Percentiles rank a stretch among this genome's conserved stretches.
These are phyloP conservation scores for Endotrypanum monterogeii DNA, from an alignment of 208 protist species.

Conservation along the genomic window DNA sequence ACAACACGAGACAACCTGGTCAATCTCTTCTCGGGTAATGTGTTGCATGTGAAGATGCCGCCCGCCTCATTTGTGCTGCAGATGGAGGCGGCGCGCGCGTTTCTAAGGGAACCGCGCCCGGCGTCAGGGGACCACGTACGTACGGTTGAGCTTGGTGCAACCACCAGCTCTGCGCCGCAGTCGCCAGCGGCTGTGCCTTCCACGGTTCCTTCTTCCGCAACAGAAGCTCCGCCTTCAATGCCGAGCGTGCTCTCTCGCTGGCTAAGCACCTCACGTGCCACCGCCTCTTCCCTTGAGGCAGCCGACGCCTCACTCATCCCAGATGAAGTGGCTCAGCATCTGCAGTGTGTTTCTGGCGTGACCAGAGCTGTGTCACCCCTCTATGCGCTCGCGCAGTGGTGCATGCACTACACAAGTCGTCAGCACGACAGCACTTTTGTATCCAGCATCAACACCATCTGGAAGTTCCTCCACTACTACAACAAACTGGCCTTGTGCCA, in stretches of 20 bases:
- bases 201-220: not conserved
- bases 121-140: not conserved
- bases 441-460: slow-evolving; percentile 79
- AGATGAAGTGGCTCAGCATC: slow-evolving; percentile 14
- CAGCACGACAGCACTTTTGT: slow-evolving; percentile 86
- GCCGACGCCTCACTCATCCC: not conserved
- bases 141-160: not conserved
- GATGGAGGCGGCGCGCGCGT: slow-evolving; percentile 36
- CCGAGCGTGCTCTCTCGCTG: not conserved
- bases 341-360: slow-evolving; percentile 1
- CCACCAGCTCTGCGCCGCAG: not conserved
- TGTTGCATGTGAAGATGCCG: slow-evolving; percentile 83
- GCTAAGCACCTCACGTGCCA: not conserved
- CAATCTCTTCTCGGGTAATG: slow-evolving; percentile 63
- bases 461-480: slow-evolving; percentile 73
- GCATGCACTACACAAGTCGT: slow-evolving; percentile 42
- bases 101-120: not conserved
- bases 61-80: slow-evolving; percentile 59
- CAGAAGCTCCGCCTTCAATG: not conserved
- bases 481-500: slow-evolving; percentile 64
- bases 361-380: not conserved
- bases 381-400: slow-evolving; percentile 20
- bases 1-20: slow-evolving; percentile 73
- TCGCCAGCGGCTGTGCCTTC: not conserved
- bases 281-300: not conserved